Evolutionary conservation across 352 stramenopile genomes (phyloP), one percentile per base, ranked within the genome.

Genomic region (Thraustochytrium sp.): DNA sequence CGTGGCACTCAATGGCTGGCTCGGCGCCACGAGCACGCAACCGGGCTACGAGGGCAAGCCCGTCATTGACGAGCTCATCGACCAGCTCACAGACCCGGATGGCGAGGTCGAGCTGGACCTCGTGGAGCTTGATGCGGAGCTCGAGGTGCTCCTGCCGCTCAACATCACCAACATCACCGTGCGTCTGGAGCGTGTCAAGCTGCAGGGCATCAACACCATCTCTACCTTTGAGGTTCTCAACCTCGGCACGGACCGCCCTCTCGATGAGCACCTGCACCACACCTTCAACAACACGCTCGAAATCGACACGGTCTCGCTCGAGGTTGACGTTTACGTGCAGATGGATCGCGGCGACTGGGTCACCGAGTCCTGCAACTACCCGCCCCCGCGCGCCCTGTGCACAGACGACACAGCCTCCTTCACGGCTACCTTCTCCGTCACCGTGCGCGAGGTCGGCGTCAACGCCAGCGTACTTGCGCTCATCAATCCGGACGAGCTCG

Each of bases 311-410:
- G 13, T 75, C 26, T 5, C 5, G 5, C 26, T 75, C 5, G n/a
- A 49, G 5, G 5, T 75, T 5, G 63, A 16, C 46, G 16, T 23
- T 23, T 61, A 5, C 5, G 63, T 31, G 37, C 31, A 63, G 5
- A 18, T 75, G 46, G 37, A 65, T 11, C 63, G 37, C 46, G 63
- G 63, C 46, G 5, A 75, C n/a, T 75, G 63, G 63, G 63, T 75
- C 5, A 75, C 63, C 38, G 34, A 62, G 5, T 18, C 5, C 54
- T 63, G 54, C 54, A 63, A 63, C 54, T 63, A 21, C 5, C 54
- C 54, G 5, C 5, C 5, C 42, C 5, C 5, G 5, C 42, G 16
- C 5, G 42, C 5, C 42, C 5, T 16, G 5, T 49, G 42, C 42
- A 16, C 5, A 16, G 5, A 5, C 42, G 42, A 49, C 42, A 16